Evolutionary conservation across 1,284 basidiomycete genomes (phyloP).

Genomic region (Irpex rosettiformis): DNA sequence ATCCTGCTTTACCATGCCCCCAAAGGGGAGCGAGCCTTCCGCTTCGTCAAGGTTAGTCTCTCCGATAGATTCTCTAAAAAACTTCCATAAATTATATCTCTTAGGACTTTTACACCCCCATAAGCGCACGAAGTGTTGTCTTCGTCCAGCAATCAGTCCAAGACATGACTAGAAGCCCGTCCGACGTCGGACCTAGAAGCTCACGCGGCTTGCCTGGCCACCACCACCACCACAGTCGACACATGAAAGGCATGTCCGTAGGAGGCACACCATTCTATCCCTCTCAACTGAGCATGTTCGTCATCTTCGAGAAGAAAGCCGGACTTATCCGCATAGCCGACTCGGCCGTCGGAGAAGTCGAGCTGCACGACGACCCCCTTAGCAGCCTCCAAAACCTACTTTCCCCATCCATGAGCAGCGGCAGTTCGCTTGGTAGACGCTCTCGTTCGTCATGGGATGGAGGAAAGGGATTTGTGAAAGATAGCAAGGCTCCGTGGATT

Average conservation of each 20-base stretch:
- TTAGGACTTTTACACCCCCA: conserved; percentile 78
- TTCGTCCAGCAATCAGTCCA: conserved; percentile 69
- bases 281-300: conserved; percentile 69
- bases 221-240: conserved; percentile 13
- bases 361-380: conserved; percentile 51
- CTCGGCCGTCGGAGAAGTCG: conserved; percentile 73
- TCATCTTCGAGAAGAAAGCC: conserved; percentile 81
- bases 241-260: conserved; percentile 27
- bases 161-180: conserved; percentile 44
- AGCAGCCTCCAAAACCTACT: conserved; percentile 18
- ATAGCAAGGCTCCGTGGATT: conserved; percentile 51
- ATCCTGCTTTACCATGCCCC: conserved; percentile 77
- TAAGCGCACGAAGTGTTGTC: conserved; percentile 54
- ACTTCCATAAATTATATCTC: not conserved
- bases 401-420: conserved; percentile 20
- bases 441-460: conserved; percentile 54
- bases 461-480: conserved; percentile 36
- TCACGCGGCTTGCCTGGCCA: conserved; percentile 6
- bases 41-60: conserved; percentile 66
- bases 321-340: conserved; percentile 74
- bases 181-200: conserved; percentile 33
- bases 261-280: conserved; percentile 42
- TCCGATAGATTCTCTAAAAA: conserved; percentile 4
- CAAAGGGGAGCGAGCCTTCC: conserved; percentile 76
- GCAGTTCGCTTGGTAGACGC: conserved; percentile 29